These are phyloP conservation scores for Botrytis cinerea DNA, from an alignment of 2,329 filamentous ascomycete genomes.

Conservation along the genomic window DNA sequence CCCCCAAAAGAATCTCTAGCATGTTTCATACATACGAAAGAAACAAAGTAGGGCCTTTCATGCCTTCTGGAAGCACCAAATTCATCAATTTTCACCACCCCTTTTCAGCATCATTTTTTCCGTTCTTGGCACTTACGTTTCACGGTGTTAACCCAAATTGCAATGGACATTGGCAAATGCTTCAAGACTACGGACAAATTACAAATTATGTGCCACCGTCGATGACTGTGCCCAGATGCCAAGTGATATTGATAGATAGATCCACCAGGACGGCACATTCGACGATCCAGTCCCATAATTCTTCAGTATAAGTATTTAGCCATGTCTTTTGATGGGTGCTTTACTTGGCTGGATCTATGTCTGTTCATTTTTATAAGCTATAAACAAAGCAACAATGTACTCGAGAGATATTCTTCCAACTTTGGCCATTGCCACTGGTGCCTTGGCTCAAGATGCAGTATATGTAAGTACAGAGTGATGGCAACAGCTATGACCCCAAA, in stretches of 20 bases:
- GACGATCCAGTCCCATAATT: background rate
- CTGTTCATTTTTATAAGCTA: background rate
- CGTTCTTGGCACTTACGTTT: background rate
- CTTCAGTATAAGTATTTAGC: constrained; percentile 11
- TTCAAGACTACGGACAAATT: background rate
- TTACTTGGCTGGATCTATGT: background rate
- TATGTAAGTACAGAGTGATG: constrained; percentile 11
- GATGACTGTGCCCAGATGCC: background rate
- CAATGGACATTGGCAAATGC: background rate
- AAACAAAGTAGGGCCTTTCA: no score
- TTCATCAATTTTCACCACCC: background rate
- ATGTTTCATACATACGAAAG: background rate
- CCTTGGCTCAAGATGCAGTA: constrained; percentile 17
- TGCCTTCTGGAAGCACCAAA: background rate
- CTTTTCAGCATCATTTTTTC: background rate
- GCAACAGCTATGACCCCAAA: background rate
- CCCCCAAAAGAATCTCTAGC: background rate
- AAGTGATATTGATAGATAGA: constrained; percentile 1
- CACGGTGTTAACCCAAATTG: background rate
- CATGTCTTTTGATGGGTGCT: background rate
- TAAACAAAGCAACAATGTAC: background rate
- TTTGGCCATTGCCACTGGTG: constrained; percentile 2
- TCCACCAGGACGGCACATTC: background rate
- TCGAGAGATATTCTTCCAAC: background rate
- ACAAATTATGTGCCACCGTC: background rate